Evolutionary conservation across 495 filamentous ascomycete species (phyloP).

Genomic region (Hypoxylon cercidicola): DNA sequence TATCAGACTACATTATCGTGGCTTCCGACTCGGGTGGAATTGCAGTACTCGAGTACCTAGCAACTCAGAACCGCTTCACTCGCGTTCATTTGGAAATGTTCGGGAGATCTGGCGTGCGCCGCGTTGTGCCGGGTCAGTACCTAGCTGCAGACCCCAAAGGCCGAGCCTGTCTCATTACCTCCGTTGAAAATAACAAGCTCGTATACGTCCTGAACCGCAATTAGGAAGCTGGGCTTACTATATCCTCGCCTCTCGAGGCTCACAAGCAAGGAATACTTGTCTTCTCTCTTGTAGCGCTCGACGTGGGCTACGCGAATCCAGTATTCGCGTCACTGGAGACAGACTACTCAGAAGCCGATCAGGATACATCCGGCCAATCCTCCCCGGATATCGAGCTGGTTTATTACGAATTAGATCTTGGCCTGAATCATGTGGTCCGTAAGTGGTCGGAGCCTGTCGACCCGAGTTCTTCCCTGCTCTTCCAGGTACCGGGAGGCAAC

Average conservation of each 20-base stretch:
- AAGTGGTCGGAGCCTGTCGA: constrained; percentile 96
- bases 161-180: constrained; percentile 90
- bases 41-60: constrained; percentile 90
- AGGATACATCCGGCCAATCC: constrained; percentile 87
- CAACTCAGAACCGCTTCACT: constrained; percentile 85
- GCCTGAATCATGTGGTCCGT: constrained; percentile 94
- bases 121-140: constrained; percentile 95
- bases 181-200: constrained; percentile 98
- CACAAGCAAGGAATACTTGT: constrained; percentile 93
- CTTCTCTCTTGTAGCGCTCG: constrained; percentile 83
- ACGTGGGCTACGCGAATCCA: constrained; percentile 97
- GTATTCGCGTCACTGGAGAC: constrained; percentile 96
- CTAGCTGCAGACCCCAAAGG: constrained; percentile 95
- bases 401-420: constrained; percentile 97
- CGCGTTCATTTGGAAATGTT: constrained; percentile 95
- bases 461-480: constrained; percentile 86
- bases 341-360: constrained; percentile 90
- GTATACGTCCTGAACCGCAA: constrained; percentile 98
- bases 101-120: constrained; percentile 92
- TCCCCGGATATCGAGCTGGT: constrained; percentile 85
- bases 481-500: constrained; percentile 93
- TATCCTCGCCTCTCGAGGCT: constrained; percentile 95
- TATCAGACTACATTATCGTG: constrained; percentile 93
- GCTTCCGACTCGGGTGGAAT: constrained; percentile 97
- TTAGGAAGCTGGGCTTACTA: constrained; percentile 90